Base-by-base conservation (phyloP, 768 basidiomycete species). In the Leccinum rimulosum region DNA sequence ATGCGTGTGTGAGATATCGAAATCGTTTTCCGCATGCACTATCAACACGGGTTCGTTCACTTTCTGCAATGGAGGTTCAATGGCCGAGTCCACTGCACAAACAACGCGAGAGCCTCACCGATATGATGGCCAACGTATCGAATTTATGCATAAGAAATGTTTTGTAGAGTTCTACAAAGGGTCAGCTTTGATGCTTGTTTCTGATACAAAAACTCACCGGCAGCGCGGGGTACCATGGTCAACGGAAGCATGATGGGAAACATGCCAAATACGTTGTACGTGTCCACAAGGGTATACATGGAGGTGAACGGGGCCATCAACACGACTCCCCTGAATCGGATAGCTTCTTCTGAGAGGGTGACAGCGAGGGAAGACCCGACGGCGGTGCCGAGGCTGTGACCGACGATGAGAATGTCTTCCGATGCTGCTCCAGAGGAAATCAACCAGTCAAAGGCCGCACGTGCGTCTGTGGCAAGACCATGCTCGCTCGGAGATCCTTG, bases 311-410 rank as follows among this genome's bases (percentile, higher is more conserved):
- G 85, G 19, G 68, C 58, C 77, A 85, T 72, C 4, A 88, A 64
- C 4, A 83, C 84, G 3, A 82, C 66, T 9, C 84, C 85, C 54
- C 71, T 74, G 30, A 79, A 78, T 25, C 72, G 64, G 45, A 77
- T 67, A 1, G 69, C 71, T 55, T 81, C 80, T 31, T 74, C 73
- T 5, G 80, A 78, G n/a, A 84, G 77, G 33, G 80, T 70, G 9
- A 79, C 77, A 15, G 77, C 73, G 27, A 84, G 73, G 28, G 79
- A 77, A 12, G 80, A 79, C 8, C 79, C 79, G 2, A 98, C 89
- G 0, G 87, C 94, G 0, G 95, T 95, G 1, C 95, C 95, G 12
- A 98, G 76, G 63, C 92, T 95, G 65, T 95, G 93, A 0, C 95
- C 95, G 3, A 92, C 77, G 47, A 98, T 70, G 4, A 93, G 75